Evolutionary conservation across 768 basidiomycete species (phyloP), one percentile per base, ranked within the genome.

Genomic region (Omphalotus guepiniiformis): DNA sequence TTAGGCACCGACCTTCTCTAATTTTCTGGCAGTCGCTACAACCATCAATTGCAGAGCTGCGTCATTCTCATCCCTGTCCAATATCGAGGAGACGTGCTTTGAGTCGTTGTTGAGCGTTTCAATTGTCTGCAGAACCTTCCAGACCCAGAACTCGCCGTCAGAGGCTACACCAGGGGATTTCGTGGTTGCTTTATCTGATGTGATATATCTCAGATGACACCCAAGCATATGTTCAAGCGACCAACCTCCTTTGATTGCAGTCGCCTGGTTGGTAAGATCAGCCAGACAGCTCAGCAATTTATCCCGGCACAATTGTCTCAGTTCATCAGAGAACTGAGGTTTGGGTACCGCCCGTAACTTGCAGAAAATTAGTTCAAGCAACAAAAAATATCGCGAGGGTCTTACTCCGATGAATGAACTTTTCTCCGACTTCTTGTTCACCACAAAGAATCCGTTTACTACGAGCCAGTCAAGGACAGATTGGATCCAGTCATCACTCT

Each of bases 141-240:
- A 73, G 7, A 88, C 70, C 93, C 93, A 96, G 51, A 89, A 80
- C 55, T 83, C 76, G 23, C 90, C 89, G 49, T 88, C 78, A 6
- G 80, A 75, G 29, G 85, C 78, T 18, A 79, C 77, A 2, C 78
- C 85, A 15, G 76, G 62, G n/a, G 73, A 59, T 60, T 82, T 86
- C 18, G 63, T 63, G 52, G 77, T 80, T 34, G 79, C 77, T 28
- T 70, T 80, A 58, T 53, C 70, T 6, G 27, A 28, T 25, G 45
- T 27, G 30, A 22, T 23, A 45, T n/a, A 46, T n/a, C n/a, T n/a
- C n/a, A n/a, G n/a, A n/a, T n/a, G n/a, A n/a, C 35, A 16, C 9
- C 11, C 30, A 34, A 9, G 30, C 30, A 12, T 28, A 19, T 27
- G 3, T 13, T 35, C n/a, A n/a, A n/a, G n/a, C n/a, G n/a, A n/a